Conservation (phyloP, 495 filamentous ascomycete genomes). For the Aspergillus conjunctus region DNA sequence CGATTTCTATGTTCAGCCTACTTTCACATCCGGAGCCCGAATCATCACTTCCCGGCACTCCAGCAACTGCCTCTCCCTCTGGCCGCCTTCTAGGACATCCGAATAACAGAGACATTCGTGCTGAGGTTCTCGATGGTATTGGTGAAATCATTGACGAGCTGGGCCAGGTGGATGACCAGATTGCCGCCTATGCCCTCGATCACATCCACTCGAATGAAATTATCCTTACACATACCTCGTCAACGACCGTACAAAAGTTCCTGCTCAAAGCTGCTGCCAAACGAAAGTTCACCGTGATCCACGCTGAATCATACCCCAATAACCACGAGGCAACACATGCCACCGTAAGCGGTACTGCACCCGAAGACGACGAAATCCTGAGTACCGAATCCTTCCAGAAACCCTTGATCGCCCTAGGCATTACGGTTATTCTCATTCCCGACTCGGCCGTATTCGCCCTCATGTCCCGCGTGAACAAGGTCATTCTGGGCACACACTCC, state of each 20-base stretch:
- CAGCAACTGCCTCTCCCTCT: constrained; percentile 44
- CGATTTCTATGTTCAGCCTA: constrained; percentile 80
- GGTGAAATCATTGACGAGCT: constrained; percentile 91
- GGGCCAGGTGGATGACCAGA: constrained; percentile 83
- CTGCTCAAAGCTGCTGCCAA: constrained; percentile 80
- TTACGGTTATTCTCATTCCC: constrained; percentile 78
- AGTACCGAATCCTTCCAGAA: constrained; percentile 66
- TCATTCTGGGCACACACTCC: constrained; percentile 81
- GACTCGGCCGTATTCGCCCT: constrained; percentile 85
- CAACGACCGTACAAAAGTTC: constrained; percentile 81
- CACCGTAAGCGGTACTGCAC: constrained; percentile 55
- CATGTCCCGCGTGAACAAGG: constrained; percentile 93
- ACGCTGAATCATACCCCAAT: constrained; percentile 72
- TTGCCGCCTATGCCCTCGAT: constrained; percentile 79
- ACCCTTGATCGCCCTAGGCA: constrained; percentile 71
- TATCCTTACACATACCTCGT: constrained; percentile 80
- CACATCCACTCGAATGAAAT: constrained; percentile 90
- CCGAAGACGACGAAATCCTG: constrained; percentile 49
- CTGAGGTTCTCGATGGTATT: constrained; percentile 87
- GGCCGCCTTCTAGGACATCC: constrained; percentile 38
- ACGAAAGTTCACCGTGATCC: constrained; percentile 83
- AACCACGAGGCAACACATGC: constrained; percentile 63
- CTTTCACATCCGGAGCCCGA: constrained; percentile 62
- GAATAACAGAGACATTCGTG: constrained; percentile 65
- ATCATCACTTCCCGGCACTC: constrained; percentile 48